Evolutionary conservation across 2,329 filamentous ascomycete species (phyloP).

Genomic region (Talaromyces piceae): DNA sequence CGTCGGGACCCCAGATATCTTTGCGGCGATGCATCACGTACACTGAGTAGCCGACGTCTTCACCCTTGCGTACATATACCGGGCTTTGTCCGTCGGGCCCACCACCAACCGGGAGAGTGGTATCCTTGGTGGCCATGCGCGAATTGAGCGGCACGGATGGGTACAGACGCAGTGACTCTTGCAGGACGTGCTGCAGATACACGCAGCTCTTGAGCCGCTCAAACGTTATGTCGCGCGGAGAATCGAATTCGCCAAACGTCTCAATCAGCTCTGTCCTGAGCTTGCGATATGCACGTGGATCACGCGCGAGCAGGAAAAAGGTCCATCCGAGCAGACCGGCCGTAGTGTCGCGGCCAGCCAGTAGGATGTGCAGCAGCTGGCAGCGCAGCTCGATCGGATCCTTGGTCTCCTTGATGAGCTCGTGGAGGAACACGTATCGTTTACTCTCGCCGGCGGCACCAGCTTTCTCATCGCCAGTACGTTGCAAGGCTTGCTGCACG

Average conservation of each 20-base stretch:
- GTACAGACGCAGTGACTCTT: constrained; percentile 41
- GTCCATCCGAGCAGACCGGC: constrained; percentile 40
- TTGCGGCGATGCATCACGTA: constrained; percentile 65
- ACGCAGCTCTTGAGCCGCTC: constrained; percentile 9
- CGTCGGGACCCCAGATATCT: constrained; percentile 42
- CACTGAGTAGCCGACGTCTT: constrained; percentile 58
- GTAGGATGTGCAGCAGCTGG: constrained; percentile 45
- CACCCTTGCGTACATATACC: constrained; percentile 59
- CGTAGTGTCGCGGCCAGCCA: constrained; percentile 50
- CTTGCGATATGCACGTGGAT: constrained; percentile 19
- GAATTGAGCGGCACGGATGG: constrained; percentile 43
- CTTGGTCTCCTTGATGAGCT: constrained; percentile 38
- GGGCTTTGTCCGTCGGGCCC: constrained; percentile 40
- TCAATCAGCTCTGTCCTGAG: constrained; percentile 18
- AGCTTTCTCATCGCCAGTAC: constrained; percentile 8
- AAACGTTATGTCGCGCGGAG: constrained; percentile 25
- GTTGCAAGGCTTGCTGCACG: constrained; percentile 36
- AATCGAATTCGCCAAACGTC: constrained; percentile 5
- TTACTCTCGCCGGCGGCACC: constrained; percentile 2
- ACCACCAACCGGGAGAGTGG: constrained; percentile 8
- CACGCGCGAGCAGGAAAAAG: constrained; percentile 28
- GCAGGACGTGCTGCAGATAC: constrained; percentile 12
- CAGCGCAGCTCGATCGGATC: constrained; percentile 42
- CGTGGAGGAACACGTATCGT: constrained; percentile 45
- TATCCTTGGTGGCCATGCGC: constrained; percentile 33